Evolutionary conservation across 1,139 yeast species (phyloP).

Genomic region (Ogataea hybrid): DNA sequence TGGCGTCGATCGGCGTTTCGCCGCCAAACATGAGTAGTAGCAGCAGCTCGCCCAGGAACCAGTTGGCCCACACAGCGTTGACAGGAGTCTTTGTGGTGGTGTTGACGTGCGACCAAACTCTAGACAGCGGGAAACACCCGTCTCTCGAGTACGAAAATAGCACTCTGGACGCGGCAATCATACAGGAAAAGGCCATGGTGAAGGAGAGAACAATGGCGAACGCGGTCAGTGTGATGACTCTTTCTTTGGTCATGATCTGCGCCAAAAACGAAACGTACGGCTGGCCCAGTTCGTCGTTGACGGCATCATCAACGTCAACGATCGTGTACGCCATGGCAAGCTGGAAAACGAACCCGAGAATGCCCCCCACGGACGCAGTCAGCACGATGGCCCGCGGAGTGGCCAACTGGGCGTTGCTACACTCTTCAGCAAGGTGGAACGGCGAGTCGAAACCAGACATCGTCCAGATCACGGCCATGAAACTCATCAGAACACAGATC

Average conservation of each 20-base stretch:
- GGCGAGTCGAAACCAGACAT: slow-evolving; percentile 79
- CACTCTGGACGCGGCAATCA: slow-evolving; percentile 69
- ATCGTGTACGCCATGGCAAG: slow-evolving; percentile 65
- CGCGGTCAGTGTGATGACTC: slow-evolving; percentile 55
- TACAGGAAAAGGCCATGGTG: slow-evolving; percentile 69
- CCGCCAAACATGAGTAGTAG: slow-evolving; percentile 66
- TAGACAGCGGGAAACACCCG: slow-evolving; percentile 63
- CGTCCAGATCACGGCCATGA: slow-evolving; percentile 70
- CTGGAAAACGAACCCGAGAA: slow-evolving; percentile 61
- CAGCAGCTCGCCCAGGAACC: slow-evolving; percentile 55
- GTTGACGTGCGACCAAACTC: slow-evolving; percentile 53
- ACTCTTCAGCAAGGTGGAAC: slow-evolving; percentile 71
- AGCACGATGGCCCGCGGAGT: slow-evolving; percentile 67
- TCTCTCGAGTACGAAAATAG: slow-evolving; percentile 71
- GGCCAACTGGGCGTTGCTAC: slow-evolving; percentile 55
- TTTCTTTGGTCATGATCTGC: slow-evolving; percentile 46
- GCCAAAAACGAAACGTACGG: slow-evolving; percentile 60
- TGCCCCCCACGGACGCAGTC: slow-evolving; percentile 62
- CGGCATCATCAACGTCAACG: slow-evolving; percentile 50
- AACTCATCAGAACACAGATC: slow-evolving; percentile 56
- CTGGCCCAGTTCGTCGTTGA: slow-evolving; percentile 57
- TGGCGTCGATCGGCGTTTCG: slow-evolving; percentile 63
- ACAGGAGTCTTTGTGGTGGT: slow-evolving; percentile 62
- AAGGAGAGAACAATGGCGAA: slow-evolving; percentile 59
- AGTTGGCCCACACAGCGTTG: slow-evolving; percentile 66